These are phyloP conservation scores for Aspergillus clavatus DNA, from an alignment of 2,329 filamentous ascomycete species.

Conservation along the genomic window DNA sequence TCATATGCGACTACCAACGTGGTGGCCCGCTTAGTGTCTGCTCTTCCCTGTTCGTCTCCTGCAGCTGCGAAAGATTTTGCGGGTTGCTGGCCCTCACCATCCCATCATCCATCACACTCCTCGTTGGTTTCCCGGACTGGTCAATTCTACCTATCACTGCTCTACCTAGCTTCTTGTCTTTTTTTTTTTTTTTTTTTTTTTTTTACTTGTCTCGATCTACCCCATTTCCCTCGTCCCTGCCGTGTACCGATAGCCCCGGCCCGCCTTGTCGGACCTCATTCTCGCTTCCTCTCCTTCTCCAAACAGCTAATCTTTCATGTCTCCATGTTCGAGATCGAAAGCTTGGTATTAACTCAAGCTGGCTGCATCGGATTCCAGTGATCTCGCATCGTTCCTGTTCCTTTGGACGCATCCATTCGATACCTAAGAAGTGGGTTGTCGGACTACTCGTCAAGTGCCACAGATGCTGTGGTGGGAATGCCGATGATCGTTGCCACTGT, in stretches of 20 bases:
- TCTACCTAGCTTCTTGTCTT: slow-evolving; percentile 15
- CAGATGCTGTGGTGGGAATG: not conserved
- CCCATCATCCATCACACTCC: slow-evolving; percentile 8
- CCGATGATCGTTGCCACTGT: not conserved
- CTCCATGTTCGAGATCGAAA: not conserved
- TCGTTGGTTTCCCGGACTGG: slow-evolving; percentile 10
- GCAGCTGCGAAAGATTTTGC: slow-evolving; percentile 8
- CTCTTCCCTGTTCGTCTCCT: slow-evolving; percentile 12
- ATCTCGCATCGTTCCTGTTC: no score
- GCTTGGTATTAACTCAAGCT: slow-evolving; percentile 2
- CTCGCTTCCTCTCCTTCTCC: slow-evolving; percentile 3
- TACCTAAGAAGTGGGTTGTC: no score
- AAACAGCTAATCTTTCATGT: not conserved
- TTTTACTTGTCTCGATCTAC: slow-evolving; percentile 2
- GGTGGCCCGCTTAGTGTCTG: slow-evolving; percentile 11
- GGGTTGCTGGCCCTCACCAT: slow-evolving; percentile 12
- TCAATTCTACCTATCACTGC: no score
- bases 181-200: slow-evolving; percentile 11
- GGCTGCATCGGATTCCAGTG: not conserved
- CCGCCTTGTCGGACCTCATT: slow-evolving; percentile 6
- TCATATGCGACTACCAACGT: slow-evolving; percentile 12
- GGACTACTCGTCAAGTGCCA: not conserved
- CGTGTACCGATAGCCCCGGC: slow-evolving; percentile 3
- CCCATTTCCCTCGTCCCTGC: slow-evolving; percentile 1
- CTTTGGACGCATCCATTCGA: no score